A percentile compares a stretch with the other conserved stretches of the same genome.
These are phyloP conservation scores for Sphagnum tenellum DNA, from an alignment of 225 moss, liverwort and hornwort species.

Conservation along the genomic window DNA sequence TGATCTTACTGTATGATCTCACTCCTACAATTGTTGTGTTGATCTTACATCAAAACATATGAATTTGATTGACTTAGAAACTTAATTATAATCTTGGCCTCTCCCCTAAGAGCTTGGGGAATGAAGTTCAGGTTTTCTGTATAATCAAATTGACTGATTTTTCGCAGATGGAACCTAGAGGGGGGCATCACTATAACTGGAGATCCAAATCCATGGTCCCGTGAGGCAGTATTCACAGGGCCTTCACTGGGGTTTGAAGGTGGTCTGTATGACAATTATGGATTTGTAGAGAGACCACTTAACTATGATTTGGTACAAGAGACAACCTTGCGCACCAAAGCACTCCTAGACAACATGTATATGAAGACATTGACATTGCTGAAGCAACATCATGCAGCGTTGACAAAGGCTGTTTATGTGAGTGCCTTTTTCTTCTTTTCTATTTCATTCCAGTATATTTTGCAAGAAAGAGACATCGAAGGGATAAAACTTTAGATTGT, in stretches of 20 bases:
- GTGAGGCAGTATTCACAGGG: conserved; percentile 45
- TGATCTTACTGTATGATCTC: too few relatives aligned
- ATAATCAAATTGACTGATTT: not conserved
- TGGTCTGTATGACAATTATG: conserved; percentile 84
- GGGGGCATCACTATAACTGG: conserved; percentile 61
- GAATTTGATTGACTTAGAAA: too few relatives aligned
- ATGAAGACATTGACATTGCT: conserved; percentile 61
- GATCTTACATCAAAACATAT: too few relatives aligned
- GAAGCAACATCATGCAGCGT: conserved; percentile 86
- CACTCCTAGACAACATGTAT: conserved; percentile 75
- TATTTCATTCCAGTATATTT: too few relatives aligned
- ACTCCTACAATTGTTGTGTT: too few relatives aligned
- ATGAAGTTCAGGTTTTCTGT: too few relatives aligned
- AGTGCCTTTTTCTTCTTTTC: not conserved
- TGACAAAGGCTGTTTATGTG: conserved; percentile 63
- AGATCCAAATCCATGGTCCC: conserved; percentile 70
- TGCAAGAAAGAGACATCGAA: too few relatives aligned
- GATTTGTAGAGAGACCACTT: conserved; percentile 57
- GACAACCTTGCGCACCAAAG: conserved; percentile 68
- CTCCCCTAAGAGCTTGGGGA: too few relatives aligned
- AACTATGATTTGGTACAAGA: conserved; percentile 77
- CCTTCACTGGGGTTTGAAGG: conserved; percentile 86
- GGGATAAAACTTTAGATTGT: too few relatives aligned
- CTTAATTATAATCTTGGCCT: too few relatives aligned
- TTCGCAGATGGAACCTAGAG: conserved; percentile 78